phyloP scores from a whole-genome alignment of 495 filamentous ascomycete species.

The Aspergillus homomorphus region DNA sequence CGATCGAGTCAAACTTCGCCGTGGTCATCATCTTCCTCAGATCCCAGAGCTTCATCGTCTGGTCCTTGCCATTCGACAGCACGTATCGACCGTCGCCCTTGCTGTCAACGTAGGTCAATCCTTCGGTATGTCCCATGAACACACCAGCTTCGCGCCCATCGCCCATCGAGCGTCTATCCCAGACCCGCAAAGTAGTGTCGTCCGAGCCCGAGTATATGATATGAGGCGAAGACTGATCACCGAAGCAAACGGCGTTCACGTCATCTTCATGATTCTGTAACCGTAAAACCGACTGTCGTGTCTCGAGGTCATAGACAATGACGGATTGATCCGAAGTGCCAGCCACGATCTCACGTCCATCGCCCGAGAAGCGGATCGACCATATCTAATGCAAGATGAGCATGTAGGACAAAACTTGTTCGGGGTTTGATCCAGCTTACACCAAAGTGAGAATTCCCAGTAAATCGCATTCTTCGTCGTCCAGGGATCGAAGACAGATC shows the following conservation, averaged over 20 bases:
- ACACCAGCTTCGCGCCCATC: conserved; percentile 85
- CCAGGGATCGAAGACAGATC: conserved; percentile 60
- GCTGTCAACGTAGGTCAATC: conserved; percentile 91
- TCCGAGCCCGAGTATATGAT: conserved; percentile 97
- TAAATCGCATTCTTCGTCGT: conserved; percentile 33
- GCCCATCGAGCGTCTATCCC: conserved; percentile 89
- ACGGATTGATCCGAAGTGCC: conserved; percentile 77
- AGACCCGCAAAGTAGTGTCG: conserved; percentile 69
- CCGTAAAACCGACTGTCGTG: conserved; percentile 65
- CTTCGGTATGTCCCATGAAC: conserved; percentile 92
- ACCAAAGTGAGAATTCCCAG: conserved; percentile 48
- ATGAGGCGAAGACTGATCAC: conserved; percentile 83
- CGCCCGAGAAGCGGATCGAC: conserved; percentile 89
- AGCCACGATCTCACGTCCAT: conserved; percentile 87
- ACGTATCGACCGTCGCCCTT: conserved; percentile 96
- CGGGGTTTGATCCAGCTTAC: conserved; percentile 30
- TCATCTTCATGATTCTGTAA: conserved; percentile 80
- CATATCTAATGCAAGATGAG: conserved; percentile 62
- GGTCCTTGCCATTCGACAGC: conserved; percentile 91
- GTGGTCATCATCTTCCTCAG: conserved; percentile 77
- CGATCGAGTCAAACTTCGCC: conserved; percentile 54
- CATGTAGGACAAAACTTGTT: conserved; percentile 11
- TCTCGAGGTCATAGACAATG: conserved; percentile 92
- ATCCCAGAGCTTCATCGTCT: conserved; percentile 98
- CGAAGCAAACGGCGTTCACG: conserved; percentile 97